Conservation (phyloP, 768 basidiomycete species). For the Lactarius quietus region DNA sequence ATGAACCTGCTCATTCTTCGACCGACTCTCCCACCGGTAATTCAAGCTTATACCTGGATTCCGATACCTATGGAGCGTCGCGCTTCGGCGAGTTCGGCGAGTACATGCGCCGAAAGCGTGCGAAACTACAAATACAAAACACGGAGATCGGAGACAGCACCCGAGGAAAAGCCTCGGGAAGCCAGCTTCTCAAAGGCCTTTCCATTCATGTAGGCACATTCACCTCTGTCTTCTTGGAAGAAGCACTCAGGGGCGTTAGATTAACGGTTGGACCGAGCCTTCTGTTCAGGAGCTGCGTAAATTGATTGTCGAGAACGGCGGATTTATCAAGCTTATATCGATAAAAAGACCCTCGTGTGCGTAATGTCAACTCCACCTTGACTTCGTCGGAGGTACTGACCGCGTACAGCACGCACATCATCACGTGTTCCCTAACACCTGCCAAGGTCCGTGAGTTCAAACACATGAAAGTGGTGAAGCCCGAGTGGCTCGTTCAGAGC, state of each 20-base stretch:
- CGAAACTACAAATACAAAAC: constrained; percentile 86
- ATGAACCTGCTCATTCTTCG: constrained; percentile 6
- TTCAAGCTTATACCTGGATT: constrained; percentile 21
- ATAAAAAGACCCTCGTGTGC: constrained; percentile 70
- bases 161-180: constrained; percentile 31
- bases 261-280: constrained; percentile 87
- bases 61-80: constrained; percentile 64
- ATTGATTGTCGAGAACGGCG: constrained; percentile 80
- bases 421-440: constrained; percentile 88
- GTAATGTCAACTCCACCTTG: constrained; percentile 31
- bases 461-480: constrained; percentile 86
- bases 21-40: neutral
- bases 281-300: constrained; percentile 81
- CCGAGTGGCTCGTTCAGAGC: constrained; percentile 87
- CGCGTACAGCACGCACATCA: constrained; percentile 71
- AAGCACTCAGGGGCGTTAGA: constrained; percentile 41
- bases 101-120: constrained; percentile 88
- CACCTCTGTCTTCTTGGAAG: constrained; percentile 1
- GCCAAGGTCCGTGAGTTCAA: constrained; percentile 87
- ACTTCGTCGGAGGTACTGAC: neutral
- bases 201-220: constrained; percentile 69
- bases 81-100: constrained; percentile 82
- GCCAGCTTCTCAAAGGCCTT: constrained; percentile 65
- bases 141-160: constrained; percentile 34
- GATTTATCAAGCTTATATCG: constrained; percentile 82